Evolutionary conservation across 495 filamentous ascomycete species (phyloP), one percentile per base, ranked within the genome.

Genomic region (Diplogelasinospora grovesii): DNA sequence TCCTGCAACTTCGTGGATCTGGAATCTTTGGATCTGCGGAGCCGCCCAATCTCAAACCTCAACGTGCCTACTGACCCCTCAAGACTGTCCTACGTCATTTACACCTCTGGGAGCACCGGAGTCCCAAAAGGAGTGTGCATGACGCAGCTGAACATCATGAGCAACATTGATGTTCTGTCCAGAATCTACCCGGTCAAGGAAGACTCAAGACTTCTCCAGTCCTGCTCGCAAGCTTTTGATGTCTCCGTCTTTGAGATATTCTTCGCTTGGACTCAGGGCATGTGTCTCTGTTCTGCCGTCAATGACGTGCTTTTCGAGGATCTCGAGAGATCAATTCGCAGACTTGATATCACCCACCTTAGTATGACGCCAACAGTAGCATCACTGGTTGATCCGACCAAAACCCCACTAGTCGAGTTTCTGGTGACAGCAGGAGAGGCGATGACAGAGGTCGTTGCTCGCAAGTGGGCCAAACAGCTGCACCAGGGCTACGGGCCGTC

Each of bases 181-280:
- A 59, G 65, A 7, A 62, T 82, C 2, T 90, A 88, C 54, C 77
- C 81, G 1, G 56, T 62, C 0, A 40, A 49, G 0, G 39, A 52
- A 3, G 53, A 54, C 4, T 68, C 77, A 1, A 70, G 73, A 21
- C 58, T 89, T 16, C 59, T 93, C 3, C 85, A 88, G 50, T 75
- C 82, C 7, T 86, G 78, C 48, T 83, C 81, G 0, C 78, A 83
- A 52, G 78, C 77, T 11, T 89, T 86, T 50, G 81, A 86, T 53
- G 79, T 86, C 13, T 86, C 82, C 1, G 81, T 90, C 1, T 86
- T 87, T 47, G 86, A 89, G 46, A 81, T 87, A 11, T 86, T 89
- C 50, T 87, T 84, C 43, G 60, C 85, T 8, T 89, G 82, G 85
- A 70, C 70, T 16, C 68, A 68, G 23, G 83, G 82, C n/a, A 80